Conservation (phyloP, 129 eudicot genomes). For the Flaveria trinervia region DNA sequence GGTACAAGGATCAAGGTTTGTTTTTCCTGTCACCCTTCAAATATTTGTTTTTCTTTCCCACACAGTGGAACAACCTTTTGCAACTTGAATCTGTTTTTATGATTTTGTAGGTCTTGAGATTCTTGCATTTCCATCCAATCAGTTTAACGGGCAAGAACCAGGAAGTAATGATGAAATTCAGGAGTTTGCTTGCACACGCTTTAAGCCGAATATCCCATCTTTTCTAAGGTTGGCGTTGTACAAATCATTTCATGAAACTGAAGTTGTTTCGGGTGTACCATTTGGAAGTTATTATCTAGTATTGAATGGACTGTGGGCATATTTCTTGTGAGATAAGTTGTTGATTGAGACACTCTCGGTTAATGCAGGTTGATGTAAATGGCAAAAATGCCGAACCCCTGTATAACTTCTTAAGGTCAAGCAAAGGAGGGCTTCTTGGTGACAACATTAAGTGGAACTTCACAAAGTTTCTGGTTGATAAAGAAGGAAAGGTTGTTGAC, state of each 20-base stretch:
- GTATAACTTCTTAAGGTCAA: conserved; percentile 69
- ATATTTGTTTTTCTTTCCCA: background rate
- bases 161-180: conserved; percentile 82
- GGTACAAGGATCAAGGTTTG: conserved; percentile 87
- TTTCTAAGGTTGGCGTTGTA: conserved; percentile 58
- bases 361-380: conserved; percentile 79
- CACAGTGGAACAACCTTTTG: background rate
- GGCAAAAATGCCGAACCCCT: conserved; percentile 72
- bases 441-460: conserved; percentile 91
- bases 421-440: conserved; percentile 82
- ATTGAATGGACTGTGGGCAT: no score
- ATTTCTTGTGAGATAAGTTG: no score
- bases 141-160: conserved; percentile 91
- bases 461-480: conserved; percentile 76
- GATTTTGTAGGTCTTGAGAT: conserved; percentile 69
- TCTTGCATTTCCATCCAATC: conserved; percentile 94
- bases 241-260: background rate
- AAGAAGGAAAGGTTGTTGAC: conserved; percentile 77
- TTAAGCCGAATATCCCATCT: conserved; percentile 84
- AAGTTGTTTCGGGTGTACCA: background rate
- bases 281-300: no score
- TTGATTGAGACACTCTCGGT: background rate
- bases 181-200: conserved; percentile 91
- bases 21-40: background rate
- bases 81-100: background rate